A percentile compares a stretch with the other conserved stretches of the same genome.
Conservation (phyloP, 306 rosid genomes). For the Datisca glomerata region DNA sequence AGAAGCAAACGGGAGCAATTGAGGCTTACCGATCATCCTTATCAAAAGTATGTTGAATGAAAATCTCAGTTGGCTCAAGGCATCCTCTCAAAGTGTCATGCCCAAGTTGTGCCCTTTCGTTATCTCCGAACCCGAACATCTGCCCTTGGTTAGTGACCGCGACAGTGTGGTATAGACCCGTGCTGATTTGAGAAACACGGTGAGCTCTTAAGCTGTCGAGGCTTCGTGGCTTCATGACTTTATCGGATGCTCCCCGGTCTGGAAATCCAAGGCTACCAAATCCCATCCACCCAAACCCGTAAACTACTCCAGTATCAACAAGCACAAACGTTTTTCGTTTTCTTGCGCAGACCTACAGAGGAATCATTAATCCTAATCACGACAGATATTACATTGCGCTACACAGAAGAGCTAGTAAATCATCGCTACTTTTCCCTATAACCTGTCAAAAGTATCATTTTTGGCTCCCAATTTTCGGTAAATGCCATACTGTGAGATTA, state of each 20-base stretch:
- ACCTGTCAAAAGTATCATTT: no score
- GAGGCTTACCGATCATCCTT: no score
- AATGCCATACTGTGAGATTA: no score
- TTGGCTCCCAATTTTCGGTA: no score
- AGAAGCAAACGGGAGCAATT: no score
- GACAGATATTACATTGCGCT: no score
- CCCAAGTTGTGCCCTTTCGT: constrained; percentile 88
- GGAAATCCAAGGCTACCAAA: constrained; percentile 93
- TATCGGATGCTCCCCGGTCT: constrained; percentile 59
- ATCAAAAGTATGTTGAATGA: constrained; percentile 34
- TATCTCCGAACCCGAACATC: constrained; percentile 87
- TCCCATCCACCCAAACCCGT: constrained; percentile 86
- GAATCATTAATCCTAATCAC: no score
- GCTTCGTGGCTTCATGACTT: constrained; percentile 51
- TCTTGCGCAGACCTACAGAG: constrained; percentile 70
- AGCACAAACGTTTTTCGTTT: constrained; percentile 86
- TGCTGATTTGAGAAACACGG: constrained; percentile 82
- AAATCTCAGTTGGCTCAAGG: constrained; percentile 65
- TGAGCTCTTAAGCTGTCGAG: constrained; percentile 55
- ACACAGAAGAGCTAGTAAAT: no score
- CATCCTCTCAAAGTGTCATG: constrained; percentile 65
- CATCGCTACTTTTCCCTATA: no score
- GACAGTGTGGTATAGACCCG: constrained; percentile 73
- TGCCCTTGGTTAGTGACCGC: constrained; percentile 55
- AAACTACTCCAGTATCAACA: constrained; percentile 56